A percentile compares a stretch with the other conserved stretches of the same genome.
Evolutionary conservation across 495 filamentous ascomycete species (phyloP).

Genomic region (Penicillium fimorum): DNA sequence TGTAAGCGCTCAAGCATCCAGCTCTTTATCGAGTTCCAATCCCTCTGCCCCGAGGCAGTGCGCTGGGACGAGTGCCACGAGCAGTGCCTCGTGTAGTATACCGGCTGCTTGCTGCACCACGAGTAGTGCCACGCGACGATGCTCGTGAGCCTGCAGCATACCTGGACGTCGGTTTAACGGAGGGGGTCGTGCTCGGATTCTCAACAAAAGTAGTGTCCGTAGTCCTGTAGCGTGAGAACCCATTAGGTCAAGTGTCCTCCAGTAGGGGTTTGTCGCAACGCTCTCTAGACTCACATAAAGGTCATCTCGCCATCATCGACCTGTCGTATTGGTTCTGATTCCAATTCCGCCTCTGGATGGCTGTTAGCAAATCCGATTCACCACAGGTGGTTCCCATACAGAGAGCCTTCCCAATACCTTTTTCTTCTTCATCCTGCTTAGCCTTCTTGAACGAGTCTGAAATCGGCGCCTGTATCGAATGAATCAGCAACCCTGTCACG

Average conservation of each 20-base stretch:
- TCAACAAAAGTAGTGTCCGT: slow-evolving; percentile 94
- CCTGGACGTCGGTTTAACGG: slow-evolving; percentile 64
- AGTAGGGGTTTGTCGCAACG: not conserved
- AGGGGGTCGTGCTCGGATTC: slow-evolving; percentile 58
- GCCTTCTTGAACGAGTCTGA: slow-evolving; percentile 71
- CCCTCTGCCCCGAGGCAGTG: slow-evolving; percentile 42
- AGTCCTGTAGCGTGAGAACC: slow-evolving; percentile 55
- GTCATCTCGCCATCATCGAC: slow-evolving; percentile 69
- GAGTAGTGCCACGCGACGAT: slow-evolving; percentile 32
- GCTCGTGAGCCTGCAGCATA: slow-evolving; percentile 49
- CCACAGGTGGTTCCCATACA: not conserved
- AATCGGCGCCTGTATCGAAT: slow-evolving; percentile 54
- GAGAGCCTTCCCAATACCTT: slow-evolving; percentile 29
- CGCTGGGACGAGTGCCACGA: slow-evolving; percentile 40
- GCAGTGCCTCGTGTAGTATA: slow-evolving; percentile 40
- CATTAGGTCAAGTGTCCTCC: slow-evolving; percentile 16
- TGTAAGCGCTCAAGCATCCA: not conserved
- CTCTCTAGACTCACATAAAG: slow-evolving; percentile 65
- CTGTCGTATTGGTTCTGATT: slow-evolving; percentile 26
- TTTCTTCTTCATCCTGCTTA: slow-evolving; percentile 51
- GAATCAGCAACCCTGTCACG: slow-evolving; percentile 9
- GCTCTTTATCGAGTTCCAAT: slow-evolving; percentile 25
- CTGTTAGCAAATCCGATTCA: slow-evolving; percentile 14
- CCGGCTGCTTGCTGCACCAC: slow-evolving; percentile 43
- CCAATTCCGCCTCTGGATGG: slow-evolving; percentile 34